Evolutionary conservation across 2,329 filamentous ascomycete genomes (phyloP).

Genomic region (Diaporthe sp.): DNA sequence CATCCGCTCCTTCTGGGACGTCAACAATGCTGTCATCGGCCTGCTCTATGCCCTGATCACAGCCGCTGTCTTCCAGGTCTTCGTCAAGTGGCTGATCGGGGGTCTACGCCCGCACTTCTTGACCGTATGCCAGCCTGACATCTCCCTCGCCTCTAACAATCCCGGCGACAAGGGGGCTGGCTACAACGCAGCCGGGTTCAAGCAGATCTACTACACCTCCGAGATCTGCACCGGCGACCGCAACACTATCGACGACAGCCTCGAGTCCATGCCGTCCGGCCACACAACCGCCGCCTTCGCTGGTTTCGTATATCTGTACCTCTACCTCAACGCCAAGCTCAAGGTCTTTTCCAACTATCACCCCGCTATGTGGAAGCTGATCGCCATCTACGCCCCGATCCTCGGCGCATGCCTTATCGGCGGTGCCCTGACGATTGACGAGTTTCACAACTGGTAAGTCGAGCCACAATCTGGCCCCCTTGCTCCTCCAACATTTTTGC

Average conservation of each 20-base stretch:
- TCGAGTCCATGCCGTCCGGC: slow-evolving; percentile 81
- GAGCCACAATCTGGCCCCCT: no score
- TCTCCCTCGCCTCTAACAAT: slow-evolving; percentile 57
- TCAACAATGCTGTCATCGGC: slow-evolving; percentile 79
- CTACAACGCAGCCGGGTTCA: slow-evolving; percentile 62
- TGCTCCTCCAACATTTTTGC: background rate
- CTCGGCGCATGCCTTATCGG: slow-evolving; percentile 78
- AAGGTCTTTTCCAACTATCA: slow-evolving; percentile 83
- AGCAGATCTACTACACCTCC: slow-evolving; percentile 76
- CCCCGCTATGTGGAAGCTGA: slow-evolving; percentile 80
- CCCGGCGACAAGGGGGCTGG: slow-evolving; percentile 56
- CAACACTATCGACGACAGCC: slow-evolving; percentile 75
- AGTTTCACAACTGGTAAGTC: slow-evolving; percentile 77
- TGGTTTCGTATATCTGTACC: slow-evolving; percentile 77
- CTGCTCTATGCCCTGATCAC: slow-evolving; percentile 78
- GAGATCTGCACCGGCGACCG: slow-evolving; percentile 78
- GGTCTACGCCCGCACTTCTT: slow-evolving; percentile 81
- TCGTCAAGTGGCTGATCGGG: slow-evolving; percentile 82
- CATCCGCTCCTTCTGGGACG: slow-evolving; percentile 77
- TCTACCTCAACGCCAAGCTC: slow-evolving; percentile 85
- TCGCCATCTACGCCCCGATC: slow-evolving; percentile 74
- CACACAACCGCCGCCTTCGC: slow-evolving; percentile 82
- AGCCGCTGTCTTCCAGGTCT: slow-evolving; percentile 82
- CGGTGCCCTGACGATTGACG: slow-evolving; percentile 78
- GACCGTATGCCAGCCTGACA: slow-evolving; percentile 75